Conservation (phyloP, 2,329 filamentous ascomycete species). For the Metarhizium brunneum region DNA sequence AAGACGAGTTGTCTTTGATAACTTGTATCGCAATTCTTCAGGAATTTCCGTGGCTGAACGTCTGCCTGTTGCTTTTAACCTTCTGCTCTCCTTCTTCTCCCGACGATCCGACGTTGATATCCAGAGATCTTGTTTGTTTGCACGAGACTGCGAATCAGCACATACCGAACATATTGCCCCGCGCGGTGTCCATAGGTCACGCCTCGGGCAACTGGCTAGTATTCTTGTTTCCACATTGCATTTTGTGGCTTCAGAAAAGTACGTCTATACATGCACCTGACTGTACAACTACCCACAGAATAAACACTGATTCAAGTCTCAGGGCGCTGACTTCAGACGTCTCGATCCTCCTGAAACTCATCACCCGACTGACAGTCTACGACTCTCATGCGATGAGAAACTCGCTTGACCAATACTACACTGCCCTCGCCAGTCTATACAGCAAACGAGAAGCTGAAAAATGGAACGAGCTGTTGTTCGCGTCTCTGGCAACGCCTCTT, state of each 20-base stretch:
- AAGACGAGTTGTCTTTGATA: conserved; percentile 56
- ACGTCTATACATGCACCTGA: conserved; percentile 6
- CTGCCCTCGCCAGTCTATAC: conserved; percentile 27
- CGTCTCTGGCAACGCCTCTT: conserved; percentile 22
- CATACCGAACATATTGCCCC: conserved; percentile 26
- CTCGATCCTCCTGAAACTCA: conserved; percentile 25
- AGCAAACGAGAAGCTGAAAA: conserved; percentile 13
- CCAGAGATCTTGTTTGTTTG: conserved; percentile 35
- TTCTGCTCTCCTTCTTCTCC: conserved; percentile 43
- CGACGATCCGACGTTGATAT: conserved; percentile 35
- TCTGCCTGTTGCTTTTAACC: conserved; percentile 31
- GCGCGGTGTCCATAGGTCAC: conserved; percentile 16
- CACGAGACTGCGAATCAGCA: conserved; percentile 30
- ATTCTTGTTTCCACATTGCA: conserved; percentile 27
- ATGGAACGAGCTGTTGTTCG: conserved; percentile 15
- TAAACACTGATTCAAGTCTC: not conserved
- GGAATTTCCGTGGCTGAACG: conserved; percentile 26
- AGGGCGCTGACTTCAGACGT: conserved; percentile 1
- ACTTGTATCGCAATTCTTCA: conserved; percentile 34
- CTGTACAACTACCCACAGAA: not conserved
- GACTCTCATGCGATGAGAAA: conserved; percentile 14
- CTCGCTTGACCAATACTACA: conserved; percentile 28
- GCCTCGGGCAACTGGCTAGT: conserved; percentile 25
- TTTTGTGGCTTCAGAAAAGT: conserved; percentile 14
- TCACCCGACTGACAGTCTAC: conserved; percentile 18